Evolutionary conservation across 345 rosid genomes (phyloP).

Genomic region (Physaria fendleri): DNA sequence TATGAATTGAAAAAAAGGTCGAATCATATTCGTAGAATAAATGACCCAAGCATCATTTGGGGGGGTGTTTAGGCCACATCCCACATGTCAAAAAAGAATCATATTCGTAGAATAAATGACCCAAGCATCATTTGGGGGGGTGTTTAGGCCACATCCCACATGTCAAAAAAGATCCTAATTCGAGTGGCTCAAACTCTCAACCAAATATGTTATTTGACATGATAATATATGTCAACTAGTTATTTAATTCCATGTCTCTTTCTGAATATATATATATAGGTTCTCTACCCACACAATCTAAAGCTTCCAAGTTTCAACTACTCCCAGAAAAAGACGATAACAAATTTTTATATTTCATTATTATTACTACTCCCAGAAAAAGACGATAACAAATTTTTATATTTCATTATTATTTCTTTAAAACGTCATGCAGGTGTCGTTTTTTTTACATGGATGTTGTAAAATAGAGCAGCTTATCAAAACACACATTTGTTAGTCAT

Average conservation of each 20-base stretch:
- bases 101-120: conserved; percentile 21
- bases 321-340: background rate
- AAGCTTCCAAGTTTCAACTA: background rate
- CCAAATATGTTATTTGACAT: conserved; percentile 19
- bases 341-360: background rate
- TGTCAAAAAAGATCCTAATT: background rate
- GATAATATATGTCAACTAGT: conserved; percentile 1
- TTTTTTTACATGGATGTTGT: no score
- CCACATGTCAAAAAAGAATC: conserved; percentile 5
- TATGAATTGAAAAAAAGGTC: background rate
- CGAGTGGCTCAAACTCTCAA: conserved; percentile 16
- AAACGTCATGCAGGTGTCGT: no score
- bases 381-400: background rate
- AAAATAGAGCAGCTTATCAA: no score
- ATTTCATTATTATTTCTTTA: background rate
- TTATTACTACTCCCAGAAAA: background rate
- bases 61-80: conserved; percentile 12
- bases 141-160: conserved; percentile 19
- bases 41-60: conserved; percentile 11
- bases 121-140: conserved; percentile 3
- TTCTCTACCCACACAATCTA: conserved; percentile 10
- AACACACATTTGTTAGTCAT: no score
- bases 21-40: conserved; percentile 24
- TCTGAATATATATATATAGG: background rate
- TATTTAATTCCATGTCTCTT: background rate